These are phyloP conservation scores for Cokeromyces recurvatus DNA, from an alignment of 371 early-diverging fungal genomes.

Conservation along the genomic window DNA sequence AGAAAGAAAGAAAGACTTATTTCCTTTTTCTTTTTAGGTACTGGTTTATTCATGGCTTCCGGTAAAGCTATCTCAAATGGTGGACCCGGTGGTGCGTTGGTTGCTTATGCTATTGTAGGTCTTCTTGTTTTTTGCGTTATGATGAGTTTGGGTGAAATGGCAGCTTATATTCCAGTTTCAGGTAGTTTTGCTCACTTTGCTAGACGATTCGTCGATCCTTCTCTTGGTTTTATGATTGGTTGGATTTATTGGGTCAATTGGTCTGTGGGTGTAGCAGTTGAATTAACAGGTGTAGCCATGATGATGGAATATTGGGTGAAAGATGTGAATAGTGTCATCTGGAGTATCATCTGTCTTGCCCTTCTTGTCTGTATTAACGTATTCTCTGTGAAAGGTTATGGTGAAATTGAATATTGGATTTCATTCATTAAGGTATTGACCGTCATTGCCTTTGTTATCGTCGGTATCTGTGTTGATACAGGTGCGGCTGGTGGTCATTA, in stretches of 20 bases:
- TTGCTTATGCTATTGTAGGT: slow-evolving; percentile 67
- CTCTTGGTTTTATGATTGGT: slow-evolving; percentile 70
- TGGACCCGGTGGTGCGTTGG: slow-evolving; percentile 68
- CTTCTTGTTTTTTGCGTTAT: slow-evolving; percentile 72
- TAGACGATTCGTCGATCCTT: slow-evolving; percentile 71
- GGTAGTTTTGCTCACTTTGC: slow-evolving; percentile 79
- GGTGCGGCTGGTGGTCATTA: slow-evolving; percentile 30
- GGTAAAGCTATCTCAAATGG: slow-evolving; percentile 72
- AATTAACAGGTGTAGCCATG: slow-evolving; percentile 71
- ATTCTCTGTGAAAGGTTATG: slow-evolving; percentile 59
- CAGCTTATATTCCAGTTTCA: slow-evolving; percentile 72
- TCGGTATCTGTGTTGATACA: slow-evolving; percentile 65
- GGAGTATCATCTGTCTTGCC: slow-evolving; percentile 50
- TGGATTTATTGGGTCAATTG: slow-evolving; percentile 78
- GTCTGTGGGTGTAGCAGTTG: slow-evolving; percentile 73
- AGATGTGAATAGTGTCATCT: slow-evolving; percentile 43
- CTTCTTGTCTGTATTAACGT: slow-evolving; percentile 55
- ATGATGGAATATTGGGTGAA: slow-evolving; percentile 77
- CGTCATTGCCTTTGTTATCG: slow-evolving; percentile 63
- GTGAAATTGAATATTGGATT: slow-evolving; percentile 55
- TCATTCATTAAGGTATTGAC: slow-evolving; percentile 46
- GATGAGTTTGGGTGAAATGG: slow-evolving; percentile 81
- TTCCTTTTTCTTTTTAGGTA: no score
- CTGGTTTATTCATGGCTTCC: slow-evolving; percentile 83
- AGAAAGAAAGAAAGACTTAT: no score